Percentiles rank a stretch among this genome's conserved stretches.
Evolutionary conservation across 768 basidiomycete genomes (phyloP).

Genomic region (Crassisporium funariophilum): DNA sequence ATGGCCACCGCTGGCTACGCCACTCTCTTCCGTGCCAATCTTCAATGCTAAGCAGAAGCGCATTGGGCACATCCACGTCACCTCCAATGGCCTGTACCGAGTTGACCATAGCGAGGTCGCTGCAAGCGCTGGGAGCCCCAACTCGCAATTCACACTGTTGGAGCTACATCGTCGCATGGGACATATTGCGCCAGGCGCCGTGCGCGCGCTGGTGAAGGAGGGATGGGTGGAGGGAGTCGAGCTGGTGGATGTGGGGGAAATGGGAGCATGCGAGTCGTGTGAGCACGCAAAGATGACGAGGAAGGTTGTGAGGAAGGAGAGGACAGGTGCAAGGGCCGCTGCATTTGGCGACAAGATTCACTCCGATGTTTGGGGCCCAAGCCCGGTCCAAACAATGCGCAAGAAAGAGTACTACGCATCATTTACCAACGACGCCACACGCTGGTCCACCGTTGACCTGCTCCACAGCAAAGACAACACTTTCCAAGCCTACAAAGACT

Average conservation of each 20-base stretch:
- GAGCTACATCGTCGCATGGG: background rate
- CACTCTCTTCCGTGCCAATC: too few species aligned
- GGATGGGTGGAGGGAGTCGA: background rate
- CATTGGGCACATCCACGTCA: too few species aligned
- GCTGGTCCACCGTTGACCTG: constrained; percentile 19
- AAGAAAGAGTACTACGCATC: constrained; percentile 23
- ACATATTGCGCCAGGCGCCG: background rate
- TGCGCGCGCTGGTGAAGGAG: background rate
- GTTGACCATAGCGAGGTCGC: too few species aligned
- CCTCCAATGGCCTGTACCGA: too few species aligned
- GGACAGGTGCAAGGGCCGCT: background rate
- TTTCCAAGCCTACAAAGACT: constrained; percentile 25
- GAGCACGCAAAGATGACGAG: background rate
- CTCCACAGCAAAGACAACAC: constrained; percentile 30
- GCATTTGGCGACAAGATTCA: background rate
- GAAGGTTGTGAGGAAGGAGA: background rate
- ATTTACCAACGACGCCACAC: too few species aligned
- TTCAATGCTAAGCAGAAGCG: too few species aligned
- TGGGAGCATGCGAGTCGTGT: background rate
- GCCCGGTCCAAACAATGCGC: background rate
- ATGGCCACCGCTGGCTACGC: background rate
- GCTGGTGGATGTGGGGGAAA: background rate
- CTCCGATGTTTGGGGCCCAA: constrained; percentile 2
- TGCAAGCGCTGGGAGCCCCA: too few species aligned
- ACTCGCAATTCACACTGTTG: background rate